phyloP scores from a whole-genome alignment of 257 asterid genomes.

The Pogostemon cablin region DNA sequence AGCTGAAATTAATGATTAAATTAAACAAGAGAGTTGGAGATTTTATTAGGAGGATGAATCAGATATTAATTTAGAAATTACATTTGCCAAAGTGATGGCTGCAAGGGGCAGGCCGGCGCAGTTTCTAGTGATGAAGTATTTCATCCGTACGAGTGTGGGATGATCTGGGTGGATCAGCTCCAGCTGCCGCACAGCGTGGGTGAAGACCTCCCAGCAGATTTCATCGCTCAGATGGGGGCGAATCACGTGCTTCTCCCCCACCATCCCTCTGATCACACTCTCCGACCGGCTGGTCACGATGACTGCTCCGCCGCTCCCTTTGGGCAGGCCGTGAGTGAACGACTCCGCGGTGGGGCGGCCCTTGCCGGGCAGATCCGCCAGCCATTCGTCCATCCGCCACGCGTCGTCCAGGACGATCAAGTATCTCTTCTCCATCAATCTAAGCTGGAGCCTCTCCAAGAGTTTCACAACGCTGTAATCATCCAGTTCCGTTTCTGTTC shows the following conservation, averaged over 20 bases:
- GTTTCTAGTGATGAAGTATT: background rate
- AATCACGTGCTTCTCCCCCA: slow-evolving; percentile 1
- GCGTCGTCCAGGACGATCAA: slow-evolving; percentile 29
- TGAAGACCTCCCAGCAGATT: background rate
- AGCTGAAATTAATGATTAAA: too few relatives aligned
- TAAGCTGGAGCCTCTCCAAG: slow-evolving; percentile 5
- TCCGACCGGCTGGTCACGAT: slow-evolving; percentile 30
- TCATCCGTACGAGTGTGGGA: background rate
- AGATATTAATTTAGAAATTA: too few relatives aligned
- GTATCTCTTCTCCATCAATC: slow-evolving; percentile 23
- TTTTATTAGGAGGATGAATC: too few relatives aligned
- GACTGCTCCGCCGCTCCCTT: slow-evolving; percentile 25
- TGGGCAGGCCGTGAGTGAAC: slow-evolving; percentile 11
- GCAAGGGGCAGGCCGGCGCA: slow-evolving; percentile 29
- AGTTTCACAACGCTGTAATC: background rate
- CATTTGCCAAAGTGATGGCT: slow-evolving; percentile 20
- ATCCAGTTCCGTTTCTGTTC: too few relatives aligned
- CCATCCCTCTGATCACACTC: slow-evolving; percentile 2
- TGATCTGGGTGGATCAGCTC: background rate
- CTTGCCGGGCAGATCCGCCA: background rate
- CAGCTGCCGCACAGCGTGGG: background rate
- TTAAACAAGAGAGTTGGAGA: too few relatives aligned
- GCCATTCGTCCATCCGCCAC: slow-evolving; percentile 16
- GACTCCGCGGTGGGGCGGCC: background rate
- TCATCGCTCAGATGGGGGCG: background rate